Evolutionary conservation across 352 stramenopile genomes (phyloP).

Genomic region (Phytopythium montanum): DNA sequence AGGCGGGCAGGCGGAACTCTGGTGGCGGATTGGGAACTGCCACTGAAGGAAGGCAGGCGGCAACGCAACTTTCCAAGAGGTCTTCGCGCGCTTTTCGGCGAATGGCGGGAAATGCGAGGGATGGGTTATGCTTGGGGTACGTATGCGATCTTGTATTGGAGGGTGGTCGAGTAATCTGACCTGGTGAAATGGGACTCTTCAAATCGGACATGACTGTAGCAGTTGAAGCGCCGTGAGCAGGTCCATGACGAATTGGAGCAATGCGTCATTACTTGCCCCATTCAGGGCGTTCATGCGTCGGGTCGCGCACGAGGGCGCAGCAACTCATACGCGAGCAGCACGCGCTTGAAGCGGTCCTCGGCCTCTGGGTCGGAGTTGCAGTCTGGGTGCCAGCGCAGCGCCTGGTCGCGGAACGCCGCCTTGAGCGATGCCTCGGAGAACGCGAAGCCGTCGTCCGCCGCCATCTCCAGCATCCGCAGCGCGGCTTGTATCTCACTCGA

Average conservation of each 20-base stretch:
- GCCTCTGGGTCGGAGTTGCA: slow-evolving; percentile 83
- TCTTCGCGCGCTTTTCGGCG: slow-evolving; percentile 2
- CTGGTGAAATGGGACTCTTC: background rate
- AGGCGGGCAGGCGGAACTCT: too few relatives aligned
- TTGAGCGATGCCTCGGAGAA: slow-evolving; percentile 34
- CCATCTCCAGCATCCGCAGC: slow-evolving; percentile 21
- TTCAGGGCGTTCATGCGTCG: background rate
- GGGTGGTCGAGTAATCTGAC: background rate
- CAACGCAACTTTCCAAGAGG: background rate
- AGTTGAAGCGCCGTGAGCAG: background rate
- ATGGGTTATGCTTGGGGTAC: background rate
- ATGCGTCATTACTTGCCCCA: too few relatives aligned
- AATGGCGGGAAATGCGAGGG: background rate
- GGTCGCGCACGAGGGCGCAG: slow-evolving; percentile 28
- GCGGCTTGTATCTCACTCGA: slow-evolving; percentile 18
- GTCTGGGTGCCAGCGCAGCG: slow-evolving; percentile 92
- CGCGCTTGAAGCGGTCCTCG: slow-evolving; percentile 79
- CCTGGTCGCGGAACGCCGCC: slow-evolving; percentile 56
- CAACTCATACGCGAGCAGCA: slow-evolving; percentile 88
- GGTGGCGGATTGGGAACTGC: background rate
- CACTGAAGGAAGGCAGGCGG: too few relatives aligned
- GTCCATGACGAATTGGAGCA: background rate
- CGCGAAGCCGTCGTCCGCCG: background rate
- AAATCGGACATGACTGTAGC: background rate
- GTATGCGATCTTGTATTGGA: background rate